Base-by-base conservation (phyloP, 495 filamentous ascomycete genomes). In the Chaetomium cochliodes region DNA sequence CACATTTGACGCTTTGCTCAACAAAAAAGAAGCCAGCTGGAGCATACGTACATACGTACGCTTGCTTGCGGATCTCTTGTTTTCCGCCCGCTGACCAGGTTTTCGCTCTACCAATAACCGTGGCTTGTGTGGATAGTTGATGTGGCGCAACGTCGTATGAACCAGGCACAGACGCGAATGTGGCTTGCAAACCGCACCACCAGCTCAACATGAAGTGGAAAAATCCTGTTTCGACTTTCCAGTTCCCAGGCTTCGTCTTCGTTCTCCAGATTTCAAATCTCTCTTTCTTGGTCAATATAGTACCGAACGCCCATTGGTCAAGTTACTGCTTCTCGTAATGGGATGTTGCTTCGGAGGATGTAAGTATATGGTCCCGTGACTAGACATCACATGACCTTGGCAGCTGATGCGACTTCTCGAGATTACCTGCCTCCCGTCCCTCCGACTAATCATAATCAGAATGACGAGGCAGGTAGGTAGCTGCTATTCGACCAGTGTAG, bases 341-440 rank as follows among this genome's bases (percentile, higher is more conserved):
- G 18, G 60, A 55, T 49, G 37, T 3, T 13, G 60, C 33, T 42
- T 8, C 33, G 33, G 33, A 37, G 33, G 33, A 37, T 37, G 33
- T 15, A 6, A 2, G 18, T 51, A 18, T 13, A 0, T 18, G 39
- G 39, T 63, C 52, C 46, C 51, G 25, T 63, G 52, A 49, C 16
- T 1, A 23, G 39, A 5, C 52, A 56, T 63, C 60, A 63, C 60
- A 63, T 63, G 60, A 63, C 41, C 41, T 4, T 33, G 39, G 3
- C 60, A 56, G 18, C 51, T 63, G 60, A 63, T 23, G 39, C 39
- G 26, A 56, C 60, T 56, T 39, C 16, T 16, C 4, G 26, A 7
- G 12, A 37, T 54, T 26, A 1, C 3, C 11, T 15, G 2, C 18
- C 22, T n/a, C 41, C n/a, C 51, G 28, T 30, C 28, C 6, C 28